Conservation (phyloP, 2,329 filamentous ascomycete species). For the Anisogramma anomala region DNA sequence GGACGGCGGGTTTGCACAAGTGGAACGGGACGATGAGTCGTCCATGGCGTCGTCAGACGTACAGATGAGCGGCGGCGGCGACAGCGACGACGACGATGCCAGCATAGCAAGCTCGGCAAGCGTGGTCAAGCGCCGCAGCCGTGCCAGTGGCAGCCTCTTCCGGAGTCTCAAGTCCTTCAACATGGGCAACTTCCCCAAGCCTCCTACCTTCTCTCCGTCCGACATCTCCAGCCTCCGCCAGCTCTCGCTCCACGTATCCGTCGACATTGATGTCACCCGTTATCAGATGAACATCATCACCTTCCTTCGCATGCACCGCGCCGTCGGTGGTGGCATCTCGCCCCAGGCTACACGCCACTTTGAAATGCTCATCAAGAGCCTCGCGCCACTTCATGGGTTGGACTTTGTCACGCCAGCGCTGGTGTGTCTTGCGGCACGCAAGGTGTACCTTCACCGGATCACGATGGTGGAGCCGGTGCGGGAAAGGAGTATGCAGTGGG, state of each 20-base stretch:
- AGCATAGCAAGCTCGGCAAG: constrained; percentile 27
- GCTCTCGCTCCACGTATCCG: constrained; percentile 45
- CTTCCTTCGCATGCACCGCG: constrained; percentile 79
- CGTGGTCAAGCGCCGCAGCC: constrained; percentile 29
- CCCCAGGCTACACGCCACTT: constrained; percentile 72
- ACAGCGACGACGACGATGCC: constrained; percentile 10
- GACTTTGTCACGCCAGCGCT: constrained; percentile 76
- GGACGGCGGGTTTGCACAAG: constrained; percentile 59
- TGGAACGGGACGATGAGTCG: constrained; percentile 47
- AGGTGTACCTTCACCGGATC: constrained; percentile 81
- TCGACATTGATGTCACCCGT: constrained; percentile 66
- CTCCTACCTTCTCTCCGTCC: constrained; percentile 22
- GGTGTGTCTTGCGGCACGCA: constrained; percentile 68
- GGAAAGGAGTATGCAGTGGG: constrained; percentile 89
- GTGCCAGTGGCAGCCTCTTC: neutral
- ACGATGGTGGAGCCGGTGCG: constrained; percentile 54
- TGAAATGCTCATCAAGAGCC: constrained; percentile 52
- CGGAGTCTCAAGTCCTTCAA: constrained; percentile 3
- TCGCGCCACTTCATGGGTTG: constrained; percentile 72
- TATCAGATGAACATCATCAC: constrained; percentile 83
- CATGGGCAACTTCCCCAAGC: neutral
- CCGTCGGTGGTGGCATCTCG: constrained; percentile 66
- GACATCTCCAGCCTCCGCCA: constrained; percentile 50
- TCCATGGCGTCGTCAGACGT: constrained; percentile 17
- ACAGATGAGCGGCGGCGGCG: constrained; percentile 19